Base-by-base conservation (phyloP, 2,329 filamentous ascomycete genomes). In the Hymenoscyphus occultus region DNA sequence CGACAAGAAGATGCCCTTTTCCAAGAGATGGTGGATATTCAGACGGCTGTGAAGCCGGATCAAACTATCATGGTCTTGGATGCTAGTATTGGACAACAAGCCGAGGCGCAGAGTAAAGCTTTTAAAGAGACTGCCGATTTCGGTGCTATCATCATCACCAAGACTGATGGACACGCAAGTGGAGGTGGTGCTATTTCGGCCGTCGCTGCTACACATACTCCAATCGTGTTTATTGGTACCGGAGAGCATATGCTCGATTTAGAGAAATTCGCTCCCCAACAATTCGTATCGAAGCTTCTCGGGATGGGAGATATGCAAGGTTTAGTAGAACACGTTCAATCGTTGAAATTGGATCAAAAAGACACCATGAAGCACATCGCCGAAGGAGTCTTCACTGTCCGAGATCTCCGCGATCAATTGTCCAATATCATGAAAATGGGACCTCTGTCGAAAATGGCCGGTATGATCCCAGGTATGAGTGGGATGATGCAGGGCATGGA, bases 341-440 rank as follows among this genome's bases (percentile, higher is more conserved):
- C 90, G 39, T 85, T 99, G 61, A 97, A 96, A 76, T 86, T 97
- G 60, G 93, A 98, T 78, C 95, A 97, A 71, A 98, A 99, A 79
- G 94, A 98, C 74, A 98, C 95, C 3, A 97, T 99, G 84, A 99
- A 99, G 82, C 94, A 99, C 80, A 96, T 99, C 70, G 90, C 92
- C 6, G 94, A 97, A 74, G 95, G 95, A 64, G 93, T 97, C 69
- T 99, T 98, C 78, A 97, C 95, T 0, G 86, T 99, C 40, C 90
- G 95, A 63, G 95, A 99, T 76, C 84, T 99, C 71, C 88, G 95
- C 22, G 95, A 99, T 76, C 96, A 99, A 76, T 87, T 99, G 13
- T 90, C 90, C 65, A 98, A 98, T 74, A 97, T 99, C 75, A 97
- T 98, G 93, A 99, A 99, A 81, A 98, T 99, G 95, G 95, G 95